Conservation (phyloP, 352 stramenopile genomes). For the Phytophthora palmivora region DNA sequence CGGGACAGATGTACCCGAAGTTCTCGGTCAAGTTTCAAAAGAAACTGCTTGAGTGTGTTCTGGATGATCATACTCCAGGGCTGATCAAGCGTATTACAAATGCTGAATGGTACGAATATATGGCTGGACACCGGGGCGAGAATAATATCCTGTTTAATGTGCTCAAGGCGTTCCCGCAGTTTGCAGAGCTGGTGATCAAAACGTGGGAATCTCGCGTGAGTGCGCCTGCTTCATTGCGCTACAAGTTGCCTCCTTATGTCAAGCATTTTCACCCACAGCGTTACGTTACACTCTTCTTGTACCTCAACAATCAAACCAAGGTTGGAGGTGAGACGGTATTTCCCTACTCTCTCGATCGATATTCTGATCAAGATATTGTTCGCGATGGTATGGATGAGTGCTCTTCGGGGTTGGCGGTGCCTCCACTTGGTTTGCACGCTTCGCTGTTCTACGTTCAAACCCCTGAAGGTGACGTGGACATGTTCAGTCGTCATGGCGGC, state of each 20-base stretch:
- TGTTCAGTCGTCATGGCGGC: constrained; percentile 78
- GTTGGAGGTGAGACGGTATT: constrained; percentile 98
- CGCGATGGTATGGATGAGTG: constrained; percentile 83
- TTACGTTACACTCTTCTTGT: constrained; percentile 97
- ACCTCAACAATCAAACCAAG: constrained; percentile 96
- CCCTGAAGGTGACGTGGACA: constrained; percentile 70
- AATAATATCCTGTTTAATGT: constrained; percentile 74
- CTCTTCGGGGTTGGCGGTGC: constrained; percentile 76
- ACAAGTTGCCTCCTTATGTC: constrained; percentile 66
- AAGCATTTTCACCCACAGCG: constrained; percentile 92
- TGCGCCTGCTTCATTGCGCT: constrained; percentile 42
- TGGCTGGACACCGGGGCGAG: constrained; percentile 58
- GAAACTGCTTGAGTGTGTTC: constrained; percentile 53
- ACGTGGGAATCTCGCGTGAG: constrained; percentile 70
- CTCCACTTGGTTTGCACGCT: constrained; percentile 69
- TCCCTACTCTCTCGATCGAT: constrained; percentile 81
- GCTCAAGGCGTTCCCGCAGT: constrained; percentile 59
- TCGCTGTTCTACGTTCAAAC: constrained; percentile 89
- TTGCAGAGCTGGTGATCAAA: constrained; percentile 70
- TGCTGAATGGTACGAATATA: constrained; percentile 77
- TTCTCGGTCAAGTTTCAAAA: constrained; percentile 71
- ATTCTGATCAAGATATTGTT: constrained; percentile 72
- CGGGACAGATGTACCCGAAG: constrained; percentile 65
- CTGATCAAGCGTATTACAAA: constrained; percentile 65
- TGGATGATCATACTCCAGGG: constrained; percentile 63